Percentiles rank a stretch among this genome's conserved stretches.
These are phyloP conservation scores for Xylaria acuta DNA, from an alignment of 495 filamentous ascomycete species.

Conservation along the genomic window DNA sequence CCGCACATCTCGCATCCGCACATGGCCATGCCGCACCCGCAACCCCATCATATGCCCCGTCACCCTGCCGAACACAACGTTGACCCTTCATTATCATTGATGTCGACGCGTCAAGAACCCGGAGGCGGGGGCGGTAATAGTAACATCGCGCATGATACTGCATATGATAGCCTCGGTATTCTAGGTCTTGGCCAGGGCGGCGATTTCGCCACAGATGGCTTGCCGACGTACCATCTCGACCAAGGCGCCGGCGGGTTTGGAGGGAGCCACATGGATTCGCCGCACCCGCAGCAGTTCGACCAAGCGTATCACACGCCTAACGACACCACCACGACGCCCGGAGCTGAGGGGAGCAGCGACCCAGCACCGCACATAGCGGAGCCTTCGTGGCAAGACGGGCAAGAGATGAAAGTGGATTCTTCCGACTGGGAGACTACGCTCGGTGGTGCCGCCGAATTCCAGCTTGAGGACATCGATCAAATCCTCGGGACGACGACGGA, in stretches of 20 bases:
- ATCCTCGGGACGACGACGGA: conserved; percentile 35
- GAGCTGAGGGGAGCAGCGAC: conserved; percentile 16
- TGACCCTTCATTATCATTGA: conserved; percentile 37
- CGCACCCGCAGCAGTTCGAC: conserved; percentile 37
- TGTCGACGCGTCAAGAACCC: conserved; percentile 24
- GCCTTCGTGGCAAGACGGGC: conserved; percentile 34
- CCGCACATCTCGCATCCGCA: conserved; percentile 34
- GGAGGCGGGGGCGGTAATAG: conserved; percentile 8
- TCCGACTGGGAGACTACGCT: conserved; percentile 36
- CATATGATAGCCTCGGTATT: conserved; percentile 19
- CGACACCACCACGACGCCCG: conserved; percentile 4
- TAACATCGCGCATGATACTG: not conserved
- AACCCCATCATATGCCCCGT: conserved; percentile 20
- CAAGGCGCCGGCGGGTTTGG: conserved; percentile 7
- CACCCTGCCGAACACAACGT: conserved; percentile 28
- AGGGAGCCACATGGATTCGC: conserved; percentile 19
- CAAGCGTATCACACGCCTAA: conserved; percentile 30
- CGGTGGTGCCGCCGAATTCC: conserved; percentile 35
- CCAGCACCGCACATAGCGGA: conserved; percentile 1
- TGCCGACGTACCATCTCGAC: conserved; percentile 20
- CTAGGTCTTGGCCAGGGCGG: conserved; percentile 9
- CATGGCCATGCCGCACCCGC: conserved; percentile 27
- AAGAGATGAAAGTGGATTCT: conserved; percentile 26
- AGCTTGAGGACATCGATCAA: conserved; percentile 41
- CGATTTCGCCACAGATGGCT: conserved; percentile 10